These are phyloP conservation scores for Globisporangium recalcitrans DNA, from an alignment of 352 stramenopile species.

Conservation along the genomic window DNA sequence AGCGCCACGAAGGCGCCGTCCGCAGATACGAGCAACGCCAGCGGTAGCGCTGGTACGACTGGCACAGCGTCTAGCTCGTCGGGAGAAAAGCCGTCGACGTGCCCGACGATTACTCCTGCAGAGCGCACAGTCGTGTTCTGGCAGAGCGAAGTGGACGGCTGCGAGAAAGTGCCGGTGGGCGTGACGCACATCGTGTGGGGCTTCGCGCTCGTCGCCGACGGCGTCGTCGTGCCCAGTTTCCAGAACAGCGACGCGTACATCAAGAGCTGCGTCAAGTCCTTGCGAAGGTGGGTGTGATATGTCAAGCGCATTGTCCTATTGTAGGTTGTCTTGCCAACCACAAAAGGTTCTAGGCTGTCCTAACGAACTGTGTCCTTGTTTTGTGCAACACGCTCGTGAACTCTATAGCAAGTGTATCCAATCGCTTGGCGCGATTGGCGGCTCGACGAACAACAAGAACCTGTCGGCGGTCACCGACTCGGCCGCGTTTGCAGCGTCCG, in stretches of 20 bases:
- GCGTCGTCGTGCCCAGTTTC: constrained; percentile 45
- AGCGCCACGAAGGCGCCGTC: neutral
- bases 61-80: neutral
- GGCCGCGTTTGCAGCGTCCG: constrained; percentile 44
- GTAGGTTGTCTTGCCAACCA: no score
- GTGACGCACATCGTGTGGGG: constrained; percentile 74
- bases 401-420: constrained; percentile 46
- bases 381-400: no score
- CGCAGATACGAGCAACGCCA: constrained; percentile 2
- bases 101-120: constrained; percentile 28
- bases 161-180: constrained; percentile 53
- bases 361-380: neutral
- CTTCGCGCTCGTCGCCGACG: constrained; percentile 62
- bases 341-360: no score
- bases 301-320: neutral
- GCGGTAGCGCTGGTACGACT: neutral
- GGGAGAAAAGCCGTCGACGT: constrained; percentile 15
- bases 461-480: constrained; percentile 41
- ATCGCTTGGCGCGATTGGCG: constrained; percentile 56
- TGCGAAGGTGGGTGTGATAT: constrained; percentile 27
- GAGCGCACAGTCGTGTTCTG: constrained; percentile 74
- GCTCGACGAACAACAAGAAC: constrained; percentile 67
- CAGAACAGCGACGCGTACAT: constrained; percentile 57
- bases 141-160: constrained; percentile 72
- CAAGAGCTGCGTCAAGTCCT: constrained; percentile 43